Evolutionary conservation across 2,329 filamentous ascomycete species (phyloP).

Genomic region (Fusarium scirpi): DNA sequence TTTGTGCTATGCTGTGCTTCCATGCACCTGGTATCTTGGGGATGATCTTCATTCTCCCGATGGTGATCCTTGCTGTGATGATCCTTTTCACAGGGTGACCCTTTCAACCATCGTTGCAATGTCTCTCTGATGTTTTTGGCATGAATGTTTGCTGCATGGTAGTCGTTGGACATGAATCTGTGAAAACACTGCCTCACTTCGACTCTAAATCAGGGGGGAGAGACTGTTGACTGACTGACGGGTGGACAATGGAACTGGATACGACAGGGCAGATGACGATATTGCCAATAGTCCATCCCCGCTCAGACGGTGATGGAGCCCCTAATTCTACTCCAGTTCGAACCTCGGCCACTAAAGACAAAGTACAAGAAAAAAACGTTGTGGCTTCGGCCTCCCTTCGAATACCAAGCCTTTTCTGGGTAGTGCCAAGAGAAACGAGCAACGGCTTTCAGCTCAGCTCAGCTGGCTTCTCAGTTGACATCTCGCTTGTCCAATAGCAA

Average conservation of each 20-base stretch:
- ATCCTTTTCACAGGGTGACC: neutral
- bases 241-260: neutral
- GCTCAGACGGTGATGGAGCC: conserved; percentile 42
- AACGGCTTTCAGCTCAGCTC: conserved; percentile 49
- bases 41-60: neutral
- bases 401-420: conserved; percentile 34
- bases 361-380: conserved; percentile 45
- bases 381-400: conserved; percentile 41
- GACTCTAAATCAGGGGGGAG: conserved; percentile 15
- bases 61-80: neutral
- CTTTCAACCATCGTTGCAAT: neutral
- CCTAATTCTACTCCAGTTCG: conserved; percentile 29
- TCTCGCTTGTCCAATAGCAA: conserved; percentile 31
- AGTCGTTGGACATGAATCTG: neutral
- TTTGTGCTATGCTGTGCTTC: neutral
- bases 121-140: neutral
- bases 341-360: conserved; percentile 41
- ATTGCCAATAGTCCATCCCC: conserved; percentile 46
- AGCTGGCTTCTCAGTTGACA: conserved; percentile 38
- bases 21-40: neutral
- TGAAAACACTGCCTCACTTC: neutral
- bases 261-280: conserved; percentile 36
- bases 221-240: neutral
- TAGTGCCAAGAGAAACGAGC: conserved; percentile 37
- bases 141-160: neutral